A percentile compares a stretch with the other conserved stretches of the same genome.
These are phyloP conservation scores for Coemansia sp. DNA, from an alignment of 192 early-diverging fungal species.

Conservation along the genomic window DNA sequence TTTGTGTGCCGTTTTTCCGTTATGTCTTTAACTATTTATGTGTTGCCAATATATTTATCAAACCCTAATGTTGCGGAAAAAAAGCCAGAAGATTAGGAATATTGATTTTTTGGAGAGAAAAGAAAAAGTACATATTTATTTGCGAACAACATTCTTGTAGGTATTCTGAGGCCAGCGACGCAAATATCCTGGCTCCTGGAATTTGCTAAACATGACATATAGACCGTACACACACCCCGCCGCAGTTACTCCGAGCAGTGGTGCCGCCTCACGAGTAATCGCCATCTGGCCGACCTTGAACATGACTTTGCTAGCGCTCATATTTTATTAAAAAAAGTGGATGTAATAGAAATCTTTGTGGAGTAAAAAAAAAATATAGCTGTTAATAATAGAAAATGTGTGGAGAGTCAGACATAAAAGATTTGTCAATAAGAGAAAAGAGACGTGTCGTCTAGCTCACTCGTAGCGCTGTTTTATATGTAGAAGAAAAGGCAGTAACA, in stretches of 20 bases:
- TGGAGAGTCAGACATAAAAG: neutral
- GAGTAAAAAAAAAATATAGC: neutral
- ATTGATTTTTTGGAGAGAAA: neutral
- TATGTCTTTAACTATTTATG: too few species aligned
- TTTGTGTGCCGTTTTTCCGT: neutral
- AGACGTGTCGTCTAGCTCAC: too few species aligned
- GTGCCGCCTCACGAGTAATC: constrained; percentile 45
- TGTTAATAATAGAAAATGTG: constrained; percentile 3
- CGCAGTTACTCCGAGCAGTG: constrained; percentile 37
- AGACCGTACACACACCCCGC: constrained; percentile 51
- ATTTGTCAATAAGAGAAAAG: neutral
- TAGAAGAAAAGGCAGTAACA: neutral
- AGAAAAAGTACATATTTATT: constrained; percentile 1
- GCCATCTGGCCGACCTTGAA: constrained; percentile 37
- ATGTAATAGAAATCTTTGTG: neutral
- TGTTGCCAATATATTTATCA: too few species aligned
- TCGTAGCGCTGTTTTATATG: too few species aligned
- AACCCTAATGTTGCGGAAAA: too few species aligned
- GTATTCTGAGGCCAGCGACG: constrained; percentile 33
- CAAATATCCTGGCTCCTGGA: constrained; percentile 52
- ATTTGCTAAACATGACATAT: constrained; percentile 48
- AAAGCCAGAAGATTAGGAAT: too few species aligned
- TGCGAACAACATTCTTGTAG: constrained; percentile 27
- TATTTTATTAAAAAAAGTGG: constrained; percentile 9
- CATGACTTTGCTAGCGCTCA: constrained; percentile 28